Evolutionary conservation across 208 protist genomes (phyloP).

Genomic region (Porcisia deanei): DNA sequence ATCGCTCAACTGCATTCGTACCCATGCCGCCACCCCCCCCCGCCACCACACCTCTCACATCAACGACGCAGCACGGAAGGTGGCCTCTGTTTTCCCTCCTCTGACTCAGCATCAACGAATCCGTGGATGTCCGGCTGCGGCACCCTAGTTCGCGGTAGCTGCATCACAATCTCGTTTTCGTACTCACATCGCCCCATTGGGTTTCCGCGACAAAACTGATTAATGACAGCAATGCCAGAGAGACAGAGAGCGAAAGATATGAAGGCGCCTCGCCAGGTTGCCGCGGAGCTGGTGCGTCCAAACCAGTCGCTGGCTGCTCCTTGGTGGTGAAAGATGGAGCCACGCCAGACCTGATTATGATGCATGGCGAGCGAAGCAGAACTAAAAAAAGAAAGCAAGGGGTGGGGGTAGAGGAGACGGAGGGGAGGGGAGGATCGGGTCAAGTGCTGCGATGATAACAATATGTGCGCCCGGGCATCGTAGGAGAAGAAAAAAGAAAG

Average conservation of each 20-base stretch:
- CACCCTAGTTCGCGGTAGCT: conserved; percentile 21
- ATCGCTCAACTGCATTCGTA: no score
- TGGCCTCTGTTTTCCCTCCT: not conserved
- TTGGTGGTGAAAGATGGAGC: conserved; percentile 26
- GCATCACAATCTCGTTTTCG: conserved; percentile 41
- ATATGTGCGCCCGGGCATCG: not conserved
- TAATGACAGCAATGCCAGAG: conserved; percentile 61
- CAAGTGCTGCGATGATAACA: not conserved
- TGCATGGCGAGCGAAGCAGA: conserved; percentile 4
- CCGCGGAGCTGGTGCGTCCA: conserved; percentile 10
- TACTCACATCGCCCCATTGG: conserved; percentile 58
- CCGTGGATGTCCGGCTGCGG: conserved; percentile 46
- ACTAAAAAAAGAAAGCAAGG: not conserved
- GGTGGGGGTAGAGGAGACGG: not conserved
- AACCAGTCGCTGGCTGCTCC: conserved; percentile 71
- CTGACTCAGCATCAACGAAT: conserved; percentile 57
- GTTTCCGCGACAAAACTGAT: conserved; percentile 71
- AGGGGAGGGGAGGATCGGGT: not conserved
- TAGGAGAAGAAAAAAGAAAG: no score
- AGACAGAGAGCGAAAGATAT: conserved; percentile 46
- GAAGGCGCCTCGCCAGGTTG: conserved; percentile 39
- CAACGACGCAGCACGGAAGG: not conserved
- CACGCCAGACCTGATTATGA: not conserved
- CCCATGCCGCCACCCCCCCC: no score
- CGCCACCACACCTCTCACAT: not conserved